Base-by-base conservation (phyloP, 2,329 filamentous ascomycete species). In the Tolypocladium guangdongense region DNA sequence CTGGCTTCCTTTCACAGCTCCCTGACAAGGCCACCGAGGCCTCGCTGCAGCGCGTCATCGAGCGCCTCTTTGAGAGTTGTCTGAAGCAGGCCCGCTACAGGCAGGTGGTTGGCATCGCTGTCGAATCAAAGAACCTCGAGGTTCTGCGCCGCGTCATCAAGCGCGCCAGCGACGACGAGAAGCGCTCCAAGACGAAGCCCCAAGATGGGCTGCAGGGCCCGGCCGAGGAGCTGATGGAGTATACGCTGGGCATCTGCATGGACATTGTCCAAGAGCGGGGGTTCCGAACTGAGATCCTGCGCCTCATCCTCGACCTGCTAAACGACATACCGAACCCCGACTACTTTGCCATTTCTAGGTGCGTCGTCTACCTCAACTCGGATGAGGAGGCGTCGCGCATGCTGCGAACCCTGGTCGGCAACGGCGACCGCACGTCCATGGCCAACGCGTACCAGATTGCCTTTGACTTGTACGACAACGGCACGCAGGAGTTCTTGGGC, bases 391-490 rank as follows among this genome's bases (percentile, higher is more conserved):
- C 93, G 0, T 91, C 90, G 11, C 82, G 82, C 57, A 91, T 99
- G 71, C 81, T 99, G 43, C 81, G 81, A 51, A 85, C 89, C 60
- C 79, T 99, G 24, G 85, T 97, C 11, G 79, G 87, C 56, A 87
- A 87, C 59, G 88, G 84, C 7, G 88, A 95, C 60, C 78, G 83
- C 50, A 83, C 83, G 56, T 90, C 90, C 0, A 81, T 89, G 18
- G 88, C 91, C 22, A 86, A 89, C 50, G 93, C 93, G 20, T 99
- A 97, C 69, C 93, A 99, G 68, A 95, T 99, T 54, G 93, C 92
- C 1, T 99, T 99, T 64, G 93, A 99, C 64, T 78, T 99, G 7
- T 97, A 96, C 70, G 93, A 99, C 72, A 99, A 99, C 65, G 93
- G 93, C 60, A 97, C 93, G 0, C 93, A 99, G 64, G 93, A 97